Conservation (phyloP, 371 early-diverging fungal species). For the Lichtheimia ornata region DNA sequence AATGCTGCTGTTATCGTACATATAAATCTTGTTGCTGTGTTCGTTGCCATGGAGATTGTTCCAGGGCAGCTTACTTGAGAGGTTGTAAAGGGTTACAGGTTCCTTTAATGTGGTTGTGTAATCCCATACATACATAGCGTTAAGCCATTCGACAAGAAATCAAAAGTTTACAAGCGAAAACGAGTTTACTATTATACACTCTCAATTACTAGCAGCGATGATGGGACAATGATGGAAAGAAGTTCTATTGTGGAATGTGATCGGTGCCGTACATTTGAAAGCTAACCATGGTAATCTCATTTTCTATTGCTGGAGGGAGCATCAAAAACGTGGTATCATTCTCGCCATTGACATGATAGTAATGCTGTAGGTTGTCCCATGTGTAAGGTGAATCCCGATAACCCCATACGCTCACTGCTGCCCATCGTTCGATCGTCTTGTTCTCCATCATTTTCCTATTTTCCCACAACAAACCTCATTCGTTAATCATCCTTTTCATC, state of each 20-base stretch:
- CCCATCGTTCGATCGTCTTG: conserved; percentile 47
- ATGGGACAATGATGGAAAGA: too few species aligned
- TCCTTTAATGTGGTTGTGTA: too few species aligned
- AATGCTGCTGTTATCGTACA: too few species aligned
- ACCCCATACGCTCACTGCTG: conserved; percentile 62
- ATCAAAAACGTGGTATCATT: conserved; percentile 21
- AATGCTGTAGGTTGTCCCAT: conserved; percentile 61
- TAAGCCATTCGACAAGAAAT: too few species aligned
- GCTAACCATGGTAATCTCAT: not conserved
- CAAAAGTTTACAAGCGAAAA: too few species aligned
- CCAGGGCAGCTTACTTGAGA: too few species aligned
- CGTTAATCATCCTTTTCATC: not conserved
- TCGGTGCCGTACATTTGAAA: conserved; percentile 8
- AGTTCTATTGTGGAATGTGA: conserved; percentile 6
- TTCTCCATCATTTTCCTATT: conserved; percentile 31
- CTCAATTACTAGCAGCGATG: too few species aligned
- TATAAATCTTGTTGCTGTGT: too few species aligned
- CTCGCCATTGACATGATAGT: conserved; percentile 13
- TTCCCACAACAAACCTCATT: not conserved
- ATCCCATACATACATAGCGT: too few species aligned
- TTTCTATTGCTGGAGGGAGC: conserved; percentile 7
- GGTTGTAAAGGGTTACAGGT: too few species aligned
- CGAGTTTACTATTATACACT: too few species aligned
- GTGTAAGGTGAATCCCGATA: conserved; percentile 68
- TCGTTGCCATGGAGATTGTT: too few species aligned